Base-by-base conservation (phyloP, 768 basidiomycete species). In the Dioszegia crocea region DNA sequence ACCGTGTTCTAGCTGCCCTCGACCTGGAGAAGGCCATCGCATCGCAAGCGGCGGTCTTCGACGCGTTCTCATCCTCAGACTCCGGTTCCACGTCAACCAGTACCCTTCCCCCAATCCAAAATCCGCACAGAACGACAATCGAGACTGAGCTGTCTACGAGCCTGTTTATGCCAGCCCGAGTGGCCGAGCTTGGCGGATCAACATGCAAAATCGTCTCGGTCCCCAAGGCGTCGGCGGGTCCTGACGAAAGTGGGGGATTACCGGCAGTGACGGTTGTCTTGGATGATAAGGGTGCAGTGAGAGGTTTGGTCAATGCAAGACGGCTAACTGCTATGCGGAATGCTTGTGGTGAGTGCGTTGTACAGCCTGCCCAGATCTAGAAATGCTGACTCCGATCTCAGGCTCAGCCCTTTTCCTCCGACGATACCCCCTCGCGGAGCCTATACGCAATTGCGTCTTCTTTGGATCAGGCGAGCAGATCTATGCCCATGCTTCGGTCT, bases 91-190 rank as follows among this genome's bases (percentile, higher is more conserved):
- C 29, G 11, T 16, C 26, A 10, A n/a, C n/a, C n/a, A n/a, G n/a
- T n/a, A 33, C 33, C 14, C 33, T 23, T 9, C 23, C 31, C 26
- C 6, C 24, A 1, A 51, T 54, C 45, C 68, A 78, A 53, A 79
- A 78, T 11, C 90, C 90, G 3, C 86, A 83, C 54, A 81, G 91
- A 48, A 83, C 82, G 0, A 76, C 80, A 0, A 71, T 91, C 11
- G 78, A 79, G 0, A 84, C 82, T 50, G 66, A 74, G 8, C 79
- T 81, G 41, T 84, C 89, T 64, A 85, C 81, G 0, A 80, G 82
- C 0, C 79, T 96, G 2, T 88, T 91, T 76, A 94, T 94, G 91
- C 90, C 91, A 1, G 84, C 88, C 6, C 82, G 86, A 24, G 79
- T 86, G 10, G 71, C 77, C 6, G 60, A 74, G 12, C 65, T 72